These are phyloP conservation scores for Botrytis medusae DNA, from an alignment of 2,329 filamentous ascomycete genomes.

Conservation along the genomic window DNA sequence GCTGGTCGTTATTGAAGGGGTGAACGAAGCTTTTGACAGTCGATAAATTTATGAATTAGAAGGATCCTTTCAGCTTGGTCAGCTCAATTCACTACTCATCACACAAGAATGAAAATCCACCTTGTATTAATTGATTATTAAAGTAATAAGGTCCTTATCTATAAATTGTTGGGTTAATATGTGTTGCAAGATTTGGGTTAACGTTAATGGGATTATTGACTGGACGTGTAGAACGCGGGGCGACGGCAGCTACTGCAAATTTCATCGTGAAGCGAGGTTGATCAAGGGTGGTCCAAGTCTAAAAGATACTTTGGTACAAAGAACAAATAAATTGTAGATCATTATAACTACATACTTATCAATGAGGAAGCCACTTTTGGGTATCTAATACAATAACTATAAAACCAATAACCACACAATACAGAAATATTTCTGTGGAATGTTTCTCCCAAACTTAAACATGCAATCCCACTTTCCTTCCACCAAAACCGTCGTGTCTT, in stretches of 20 bases:
- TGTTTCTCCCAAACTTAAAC: not conserved
- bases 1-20: conserved; percentile 28
- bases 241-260: conserved; percentile 20
- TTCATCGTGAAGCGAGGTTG: conserved; percentile 23
- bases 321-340: conserved; percentile 8
- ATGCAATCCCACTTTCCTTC: conserved; percentile 15
- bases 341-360: conserved; percentile 16
- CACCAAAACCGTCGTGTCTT: not conserved
- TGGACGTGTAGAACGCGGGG: conserved; percentile 21
- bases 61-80: conserved; percentile 24
- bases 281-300: conserved; percentile 15
- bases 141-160: not conserved
- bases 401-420: not conserved
- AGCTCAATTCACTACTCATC: conserved; percentile 23
- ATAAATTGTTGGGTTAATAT: not conserved
- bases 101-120: not conserved
- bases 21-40: conserved; percentile 19
- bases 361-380: not conserved
- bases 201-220: not conserved
- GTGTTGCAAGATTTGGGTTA: conserved; percentile 17
- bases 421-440: not conserved
- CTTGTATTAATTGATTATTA: not conserved
- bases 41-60: not conserved
- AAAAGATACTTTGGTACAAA: conserved; percentile 20
- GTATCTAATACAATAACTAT: conserved; percentile 18